Base-by-base conservation (phyloP, 2,329 filamentous ascomycete species). In the Parasarocladium wereldwijsianum region DNA sequence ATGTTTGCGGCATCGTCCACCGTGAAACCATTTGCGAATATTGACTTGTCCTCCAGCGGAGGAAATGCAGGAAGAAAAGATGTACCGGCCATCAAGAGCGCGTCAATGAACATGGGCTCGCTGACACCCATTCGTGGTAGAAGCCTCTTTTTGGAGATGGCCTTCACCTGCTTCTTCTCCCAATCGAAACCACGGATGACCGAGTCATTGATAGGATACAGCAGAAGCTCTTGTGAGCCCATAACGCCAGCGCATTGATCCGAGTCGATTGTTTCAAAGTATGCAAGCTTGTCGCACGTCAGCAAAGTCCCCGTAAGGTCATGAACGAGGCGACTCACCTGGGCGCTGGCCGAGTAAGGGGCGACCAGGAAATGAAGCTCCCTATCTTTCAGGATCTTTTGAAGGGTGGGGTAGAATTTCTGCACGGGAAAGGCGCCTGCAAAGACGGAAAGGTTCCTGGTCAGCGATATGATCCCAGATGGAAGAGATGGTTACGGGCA, bases 291-390 rank as follows among this genome's bases (percentile, higher is more conserved):
- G 42, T 26, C 20, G 24, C 21, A 14, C 15, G 38, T 43, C 27
- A 43, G 45, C 26, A 29, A 12, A 13, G 9, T 14, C n/a, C n/a
- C n/a, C n/a, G n/a, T n/a, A n/a, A n/a, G n/a, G n/a, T n/a, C n/a
- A n/a, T n/a, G n/a, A n/a, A n/a, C n/a, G n/a, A n/a, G n/a, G n/a
- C n/a, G n/a, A 50, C 61, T 47, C 55, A 87, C 82, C 71, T 93
- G 84, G 34, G 83, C 82, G 43, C 79, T 77, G 21, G 86, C 84
- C 51, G 79, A 85, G 59, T 84, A 93, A 2, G 87, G 87, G 9
- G 87, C 78, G 25, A 92, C 79, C 27, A 83, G 62, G 46, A 85
- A 93, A 36, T 82, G 69, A 33, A 93, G 59, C 2, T 66, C 64
- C 37, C 76, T 69, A 39, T 74, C 61, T 42, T 68, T 64, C 30